These are phyloP conservation scores for Petunia axillaris DNA, from an alignment of 257 asterid species.

Conservation along the genomic window DNA sequence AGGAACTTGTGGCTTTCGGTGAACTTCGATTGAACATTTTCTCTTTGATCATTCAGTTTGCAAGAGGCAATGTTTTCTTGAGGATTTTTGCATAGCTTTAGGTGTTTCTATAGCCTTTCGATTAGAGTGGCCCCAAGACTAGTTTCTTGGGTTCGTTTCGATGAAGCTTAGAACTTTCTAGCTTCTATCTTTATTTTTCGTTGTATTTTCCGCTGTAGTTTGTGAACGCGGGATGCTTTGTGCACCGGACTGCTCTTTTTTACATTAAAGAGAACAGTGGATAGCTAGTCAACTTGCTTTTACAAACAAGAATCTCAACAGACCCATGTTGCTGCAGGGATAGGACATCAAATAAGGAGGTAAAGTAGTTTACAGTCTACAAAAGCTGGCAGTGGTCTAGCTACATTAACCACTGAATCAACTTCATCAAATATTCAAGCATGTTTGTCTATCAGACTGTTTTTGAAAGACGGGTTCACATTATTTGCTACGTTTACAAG, in stretches of 20 bases:
- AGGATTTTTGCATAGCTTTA: too few species aligned
- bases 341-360: background rate
- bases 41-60: too few species aligned
- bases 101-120: too few species aligned
- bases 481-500: background rate
- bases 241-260: background rate
- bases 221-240: too few species aligned
- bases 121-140: too few species aligned
- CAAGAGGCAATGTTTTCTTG: too few species aligned
- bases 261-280: background rate
- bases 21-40: too few species aligned
- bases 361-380: constrained; percentile 10
- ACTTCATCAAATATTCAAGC: background rate
- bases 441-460: background rate
- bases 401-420: background rate
- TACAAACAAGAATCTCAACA: background rate
- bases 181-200: too few species aligned
- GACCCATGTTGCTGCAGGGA: background rate
- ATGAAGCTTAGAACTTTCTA: too few species aligned
- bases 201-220: too few species aligned
- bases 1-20: too few species aligned
- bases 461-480: background rate
- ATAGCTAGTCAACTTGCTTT: background rate
- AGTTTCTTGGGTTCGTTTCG: too few species aligned
- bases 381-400: background rate